Evolutionary conservation across 164 flowering plant genomes (phyloP).

Genomic region (Nymphaea thermarum): DNA sequence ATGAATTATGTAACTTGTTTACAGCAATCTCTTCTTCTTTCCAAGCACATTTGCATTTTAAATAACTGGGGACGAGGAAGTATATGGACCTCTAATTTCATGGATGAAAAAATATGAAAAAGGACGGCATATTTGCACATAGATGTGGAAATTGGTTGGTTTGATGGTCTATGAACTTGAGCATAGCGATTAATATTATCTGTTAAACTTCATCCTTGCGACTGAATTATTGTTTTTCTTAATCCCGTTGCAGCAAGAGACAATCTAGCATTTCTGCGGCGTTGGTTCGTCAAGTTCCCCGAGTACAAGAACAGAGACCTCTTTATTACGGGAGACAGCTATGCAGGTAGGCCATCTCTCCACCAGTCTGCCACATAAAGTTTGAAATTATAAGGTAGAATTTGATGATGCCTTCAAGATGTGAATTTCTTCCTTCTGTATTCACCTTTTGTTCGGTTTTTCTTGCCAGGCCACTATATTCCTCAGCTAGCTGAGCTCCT

Average conservation of each 20-base stretch:
- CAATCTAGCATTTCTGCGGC: slow-evolving; percentile 56
- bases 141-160: not conserved
- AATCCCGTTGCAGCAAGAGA: slow-evolving; percentile 36
- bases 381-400: too few species aligned
- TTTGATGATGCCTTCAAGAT: too few species aligned
- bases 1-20: slow-evolving; percentile 1
- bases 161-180: not conserved
- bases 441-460: not conserved
- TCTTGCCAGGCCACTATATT: slow-evolving; percentile 65
- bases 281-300: slow-evolving; percentile 68
- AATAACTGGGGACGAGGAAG: not conserved
- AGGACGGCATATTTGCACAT: not conserved
- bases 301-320: slow-evolving; percentile 46
- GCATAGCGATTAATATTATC: not conserved
- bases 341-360: slow-evolving; percentile 42
- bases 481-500: slow-evolving; percentile 83
- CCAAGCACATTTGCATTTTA: not conserved
- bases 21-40: not conserved
- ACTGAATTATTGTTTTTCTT: not conserved
- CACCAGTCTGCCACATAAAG: not conserved
- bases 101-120: too few species aligned
- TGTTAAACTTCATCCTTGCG: not conserved
- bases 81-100: not conserved
- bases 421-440: too few species aligned
- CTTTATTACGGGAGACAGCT: slow-evolving; percentile 83